These are phyloP conservation scores for Calocera viscosa DNA, from an alignment of 768 basidiomycete species.

Conservation along the genomic window DNA sequence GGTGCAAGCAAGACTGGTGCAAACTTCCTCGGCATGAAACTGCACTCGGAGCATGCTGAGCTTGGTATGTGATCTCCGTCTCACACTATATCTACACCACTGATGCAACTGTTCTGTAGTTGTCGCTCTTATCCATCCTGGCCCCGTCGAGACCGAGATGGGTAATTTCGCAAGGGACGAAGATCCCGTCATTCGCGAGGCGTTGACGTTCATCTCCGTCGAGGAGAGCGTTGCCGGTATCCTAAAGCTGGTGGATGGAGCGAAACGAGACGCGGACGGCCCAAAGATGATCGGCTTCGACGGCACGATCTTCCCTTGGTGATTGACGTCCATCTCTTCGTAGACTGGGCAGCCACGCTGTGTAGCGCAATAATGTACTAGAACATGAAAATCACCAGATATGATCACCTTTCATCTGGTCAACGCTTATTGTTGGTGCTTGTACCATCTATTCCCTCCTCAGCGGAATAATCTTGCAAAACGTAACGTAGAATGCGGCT, in stretches of 20 bases:
- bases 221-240: constrained; percentile 2
- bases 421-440: no score
- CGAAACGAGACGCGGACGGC: neutral
- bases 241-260: neutral
- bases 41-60: constrained; percentile 9
- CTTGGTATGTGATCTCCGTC: neutral
- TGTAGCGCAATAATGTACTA: no score
- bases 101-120: neutral
- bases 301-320: neutral
- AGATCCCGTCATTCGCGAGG: no score
- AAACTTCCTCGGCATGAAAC: constrained; percentile 14
- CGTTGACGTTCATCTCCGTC: neutral
- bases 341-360: no score
- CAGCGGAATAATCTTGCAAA: no score
- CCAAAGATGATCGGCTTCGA: neutral
- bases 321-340: neutral
- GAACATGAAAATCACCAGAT: no score
- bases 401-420: no score
- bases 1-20: constrained; percentile 16
- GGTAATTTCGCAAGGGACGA: neutral
- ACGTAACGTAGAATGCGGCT: no score
- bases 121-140: neutral
- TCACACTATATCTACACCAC: no score
- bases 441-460: no score
- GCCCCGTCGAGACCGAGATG: constrained; percentile 9